These are phyloP conservation scores for Fusarium mundagurra DNA, from an alignment of 2,329 filamentous ascomycete genomes.

Conservation along the genomic window DNA sequence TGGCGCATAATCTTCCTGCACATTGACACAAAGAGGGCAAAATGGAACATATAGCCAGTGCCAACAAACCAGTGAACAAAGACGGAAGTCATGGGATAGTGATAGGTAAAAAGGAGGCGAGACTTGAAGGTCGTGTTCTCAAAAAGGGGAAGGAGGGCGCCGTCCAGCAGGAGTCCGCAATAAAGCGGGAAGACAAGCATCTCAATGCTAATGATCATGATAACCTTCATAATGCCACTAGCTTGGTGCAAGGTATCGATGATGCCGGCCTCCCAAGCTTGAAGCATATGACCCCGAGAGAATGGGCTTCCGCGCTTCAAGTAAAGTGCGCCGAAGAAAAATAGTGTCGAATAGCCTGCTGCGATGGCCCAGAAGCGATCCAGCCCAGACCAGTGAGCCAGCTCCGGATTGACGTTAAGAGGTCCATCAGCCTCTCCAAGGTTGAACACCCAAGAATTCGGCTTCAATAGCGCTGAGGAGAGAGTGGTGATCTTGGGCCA, in stretches of 20 bases:
- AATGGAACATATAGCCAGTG: conserved; percentile 99
- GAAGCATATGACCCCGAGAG: conserved; percentile 63
- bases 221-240: conserved; percentile 96
- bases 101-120: conserved; percentile 79
- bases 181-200: conserved; percentile 98
- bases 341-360: conserved; percentile 82
- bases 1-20: conserved; percentile 97
- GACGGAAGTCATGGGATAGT: conserved; percentile 86
- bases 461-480: conserved; percentile 52
- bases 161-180: conserved; percentile 89
- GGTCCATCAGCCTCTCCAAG: conserved; percentile 56
- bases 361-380: conserved; percentile 78
- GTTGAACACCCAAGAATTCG: conserved; percentile 68
- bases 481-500: conserved; percentile 32
- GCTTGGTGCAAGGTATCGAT: conserved; percentile 90
- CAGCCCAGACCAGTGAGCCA: conserved; percentile 74
- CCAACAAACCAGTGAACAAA: conserved; percentile 99
- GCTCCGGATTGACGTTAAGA: conserved; percentile 60
- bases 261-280: conserved; percentile 77
- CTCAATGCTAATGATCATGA: conserved; percentile 97
- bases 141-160: conserved; percentile 90
- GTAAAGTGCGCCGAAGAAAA: conserved; percentile 79
- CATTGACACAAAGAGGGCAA: conserved; percentile 98
- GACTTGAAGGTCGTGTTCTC: conserved; percentile 80
- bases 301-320: conserved; percentile 78